Evolutionary conservation across 495 filamentous ascomycete species (phyloP).

Genomic region (Neurospora sublineolata): DNA sequence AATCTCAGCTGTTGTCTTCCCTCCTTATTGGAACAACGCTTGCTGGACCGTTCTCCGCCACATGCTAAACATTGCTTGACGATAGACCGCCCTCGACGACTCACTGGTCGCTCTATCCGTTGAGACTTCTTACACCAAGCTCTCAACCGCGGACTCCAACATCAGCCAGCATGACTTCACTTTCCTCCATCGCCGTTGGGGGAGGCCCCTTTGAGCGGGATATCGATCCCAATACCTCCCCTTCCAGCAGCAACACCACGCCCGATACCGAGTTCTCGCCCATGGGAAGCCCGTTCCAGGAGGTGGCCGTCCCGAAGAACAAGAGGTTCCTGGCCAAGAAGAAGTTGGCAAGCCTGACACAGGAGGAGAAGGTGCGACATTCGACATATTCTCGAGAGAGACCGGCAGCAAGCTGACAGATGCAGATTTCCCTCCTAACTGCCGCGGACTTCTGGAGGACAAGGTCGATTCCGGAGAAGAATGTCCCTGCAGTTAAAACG

Average conservation of each 20-base stretch:
- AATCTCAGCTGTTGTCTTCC: not conserved
- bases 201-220: conserved; percentile 10
- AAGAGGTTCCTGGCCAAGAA: conserved; percentile 27
- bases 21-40: not conserved
- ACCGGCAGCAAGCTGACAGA: conserved; percentile 13
- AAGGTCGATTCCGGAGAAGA: conserved; percentile 51
- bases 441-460: conserved; percentile 76
- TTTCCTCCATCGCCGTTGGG: not conserved
- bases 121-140: not conserved
- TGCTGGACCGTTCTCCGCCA: not conserved
- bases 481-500: conserved; percentile 59
- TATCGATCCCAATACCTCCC: conserved; percentile 28
- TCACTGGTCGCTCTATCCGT: not conserved
- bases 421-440: conserved; percentile 45
- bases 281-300: conserved; percentile 33
- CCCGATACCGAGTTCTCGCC: conserved; percentile 41
- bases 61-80: not conserved
- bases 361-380: conserved; percentile 42
- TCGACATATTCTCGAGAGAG: not conserved
- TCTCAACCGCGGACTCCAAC: conserved; percentile 4
- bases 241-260: conserved; percentile 31
- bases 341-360: conserved; percentile 34
- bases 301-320: conserved; percentile 15
- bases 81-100: not conserved
- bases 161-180: conserved; percentile 7